phyloP scores from a whole-genome alignment of 2,329 filamentous ascomycete genomes.

The Talaromyces amestolkiae region DNA sequence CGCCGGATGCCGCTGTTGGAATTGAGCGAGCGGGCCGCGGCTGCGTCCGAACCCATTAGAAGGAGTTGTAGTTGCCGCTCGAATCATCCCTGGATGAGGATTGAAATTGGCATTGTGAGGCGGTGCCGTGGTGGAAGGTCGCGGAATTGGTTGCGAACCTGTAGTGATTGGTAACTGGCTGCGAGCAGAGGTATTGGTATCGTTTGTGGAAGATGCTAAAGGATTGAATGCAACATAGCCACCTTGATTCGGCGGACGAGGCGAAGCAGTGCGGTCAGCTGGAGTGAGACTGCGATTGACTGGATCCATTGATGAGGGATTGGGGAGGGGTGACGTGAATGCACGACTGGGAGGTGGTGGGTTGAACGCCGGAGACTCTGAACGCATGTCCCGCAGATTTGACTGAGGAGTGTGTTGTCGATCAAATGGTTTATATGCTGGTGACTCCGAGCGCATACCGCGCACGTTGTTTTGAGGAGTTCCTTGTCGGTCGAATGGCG shows the following conservation, averaged over 20 bases:
- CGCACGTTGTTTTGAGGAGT: slow-evolving; percentile 4
- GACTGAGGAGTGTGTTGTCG: neutral
- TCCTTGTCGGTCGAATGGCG: slow-evolving; percentile 7
- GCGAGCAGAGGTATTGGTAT: neutral
- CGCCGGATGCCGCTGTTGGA: neutral
- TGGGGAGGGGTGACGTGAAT: neutral
- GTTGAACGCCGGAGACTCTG: slow-evolving; percentile 19
- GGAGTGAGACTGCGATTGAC: slow-evolving; percentile 13
- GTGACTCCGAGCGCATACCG: slow-evolving; percentile 8
- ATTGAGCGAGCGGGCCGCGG: neutral
- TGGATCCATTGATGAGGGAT: neutral
- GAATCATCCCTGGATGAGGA: slow-evolving; percentile 8
- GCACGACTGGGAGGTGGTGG: slow-evolving; percentile 14
- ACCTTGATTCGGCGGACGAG: slow-evolving; percentile 13
- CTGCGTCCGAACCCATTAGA: slow-evolving; percentile 14
- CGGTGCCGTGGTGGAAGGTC: slow-evolving; percentile 14
- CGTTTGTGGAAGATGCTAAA: slow-evolving; percentile 11
- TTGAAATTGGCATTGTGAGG: slow-evolving; percentile 1
- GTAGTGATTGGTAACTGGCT: neutral
- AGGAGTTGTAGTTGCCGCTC: slow-evolving; percentile 17
- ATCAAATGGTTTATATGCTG: slow-evolving; percentile 4
- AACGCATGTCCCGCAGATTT: slow-evolving; percentile 10
- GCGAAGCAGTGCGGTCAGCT: slow-evolving; percentile 14
- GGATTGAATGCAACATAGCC: slow-evolving; percentile 20
- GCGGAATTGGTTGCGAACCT: neutral